These are phyloP conservation scores for Leccinum longicurvipes DNA, from an alignment of 768 basidiomycete species.

Conservation along the genomic window DNA sequence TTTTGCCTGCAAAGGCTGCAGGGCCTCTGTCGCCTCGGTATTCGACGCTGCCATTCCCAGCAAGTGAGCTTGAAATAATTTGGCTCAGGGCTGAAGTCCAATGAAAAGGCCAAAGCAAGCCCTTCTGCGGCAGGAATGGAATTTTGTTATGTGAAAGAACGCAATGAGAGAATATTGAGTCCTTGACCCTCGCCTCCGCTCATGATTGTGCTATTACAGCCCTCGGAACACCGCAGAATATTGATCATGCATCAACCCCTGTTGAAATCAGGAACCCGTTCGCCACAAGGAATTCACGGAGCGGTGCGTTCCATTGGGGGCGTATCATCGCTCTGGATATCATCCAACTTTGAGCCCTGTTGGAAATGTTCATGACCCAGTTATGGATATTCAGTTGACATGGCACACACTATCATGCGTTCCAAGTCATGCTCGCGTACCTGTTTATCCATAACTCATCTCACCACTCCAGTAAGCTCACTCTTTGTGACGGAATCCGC, in stretches of 20 bases:
- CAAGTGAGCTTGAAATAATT: neutral
- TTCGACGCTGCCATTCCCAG: neutral
- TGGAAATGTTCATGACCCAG: neutral
- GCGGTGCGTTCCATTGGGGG: neutral
- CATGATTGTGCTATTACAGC: neutral
- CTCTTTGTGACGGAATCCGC: neutral
- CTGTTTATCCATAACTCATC: slow-evolving; percentile 1
- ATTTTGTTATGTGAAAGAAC: neutral
- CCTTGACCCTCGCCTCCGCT: neutral
- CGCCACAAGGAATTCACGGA: neutral
- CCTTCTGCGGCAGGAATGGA: neutral
- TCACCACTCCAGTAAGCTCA: no score
- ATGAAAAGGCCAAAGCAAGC: neutral
- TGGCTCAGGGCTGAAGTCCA: no score
- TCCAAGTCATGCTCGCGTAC: neutral
- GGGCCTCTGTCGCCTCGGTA: neutral
- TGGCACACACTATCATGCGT: neutral
- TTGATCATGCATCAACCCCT: neutral
- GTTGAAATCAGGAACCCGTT: neutral
- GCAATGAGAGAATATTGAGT: neutral
- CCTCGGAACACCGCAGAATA: neutral
- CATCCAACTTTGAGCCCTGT: neutral
- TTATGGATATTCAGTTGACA: neutral
- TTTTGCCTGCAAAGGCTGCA: neutral
- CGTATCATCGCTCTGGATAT: no score